Conservation (phyloP, 2,329 filamentous ascomycete genomes). For the Didymella keratinophila region DNA sequence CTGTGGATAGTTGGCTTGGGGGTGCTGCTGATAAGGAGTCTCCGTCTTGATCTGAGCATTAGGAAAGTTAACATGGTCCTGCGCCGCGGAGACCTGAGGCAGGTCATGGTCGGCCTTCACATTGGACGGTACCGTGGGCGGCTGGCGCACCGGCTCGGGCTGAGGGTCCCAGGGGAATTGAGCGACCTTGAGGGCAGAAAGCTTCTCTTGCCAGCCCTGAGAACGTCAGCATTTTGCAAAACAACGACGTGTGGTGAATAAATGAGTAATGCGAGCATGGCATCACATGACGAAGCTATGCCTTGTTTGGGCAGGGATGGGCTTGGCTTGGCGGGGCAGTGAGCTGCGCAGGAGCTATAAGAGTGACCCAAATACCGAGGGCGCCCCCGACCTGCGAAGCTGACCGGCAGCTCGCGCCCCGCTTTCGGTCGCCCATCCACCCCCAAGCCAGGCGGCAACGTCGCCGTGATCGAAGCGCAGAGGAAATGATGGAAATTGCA, state of each 20-base stretch:
- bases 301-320: constrained; percentile 44
- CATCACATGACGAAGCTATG: constrained; percentile 49
- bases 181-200: constrained; percentile 84
- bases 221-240: constrained; percentile 28
- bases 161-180: constrained; percentile 93
- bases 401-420: constrained; percentile 52
- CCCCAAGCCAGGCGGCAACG: constrained; percentile 35
- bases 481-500: constrained; percentile 27
- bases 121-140: constrained; percentile 54
- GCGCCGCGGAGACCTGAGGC: constrained; percentile 41
- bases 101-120: constrained; percentile 46
- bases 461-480: constrained; percentile 29
- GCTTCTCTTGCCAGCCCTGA: constrained; percentile 92
- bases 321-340: constrained; percentile 47
- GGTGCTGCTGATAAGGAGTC: constrained; percentile 41
- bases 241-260: constrained; percentile 5
- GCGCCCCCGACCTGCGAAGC: constrained; percentile 50
- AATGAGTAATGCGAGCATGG: constrained; percentile 19
- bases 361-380: constrained; percentile 56
- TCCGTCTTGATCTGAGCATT: constrained; percentile 62
- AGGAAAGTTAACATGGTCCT: constrained; percentile 42
- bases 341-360: constrained; percentile 56
- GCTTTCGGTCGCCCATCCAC: constrained; percentile 51
- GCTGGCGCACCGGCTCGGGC: constrained; percentile 60
- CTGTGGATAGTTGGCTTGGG: constrained; percentile 39